Conservation (phyloP, 2,329 filamentous ascomycete species). For the Rhynchosporium secalis region DNA sequence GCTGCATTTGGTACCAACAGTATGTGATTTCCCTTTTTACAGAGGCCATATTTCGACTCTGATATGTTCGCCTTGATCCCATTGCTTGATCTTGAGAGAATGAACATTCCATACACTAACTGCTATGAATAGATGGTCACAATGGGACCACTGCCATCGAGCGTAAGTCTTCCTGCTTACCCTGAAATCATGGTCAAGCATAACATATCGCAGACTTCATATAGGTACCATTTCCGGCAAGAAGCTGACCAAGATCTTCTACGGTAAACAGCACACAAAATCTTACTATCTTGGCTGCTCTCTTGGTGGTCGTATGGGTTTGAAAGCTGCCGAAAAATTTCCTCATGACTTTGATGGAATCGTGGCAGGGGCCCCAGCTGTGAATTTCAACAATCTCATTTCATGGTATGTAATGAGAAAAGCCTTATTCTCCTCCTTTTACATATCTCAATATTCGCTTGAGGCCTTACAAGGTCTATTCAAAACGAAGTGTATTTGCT, state of each 20-base stretch:
- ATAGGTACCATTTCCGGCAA: slow-evolving; percentile 18
- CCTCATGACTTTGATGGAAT: slow-evolving; percentile 46
- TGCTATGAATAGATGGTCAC: slow-evolving; percentile 26
- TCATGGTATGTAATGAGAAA: background rate
- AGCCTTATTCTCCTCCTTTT: too few relatives aligned
- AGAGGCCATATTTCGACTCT: too few relatives aligned
- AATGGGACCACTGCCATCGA: slow-evolving; percentile 29
- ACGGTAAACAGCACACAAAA: slow-evolving; percentile 34
- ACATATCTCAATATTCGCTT: too few relatives aligned
- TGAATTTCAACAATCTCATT: slow-evolving; percentile 21
- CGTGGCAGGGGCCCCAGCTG: slow-evolving; percentile 43
- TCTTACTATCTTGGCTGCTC: slow-evolving; percentile 46
- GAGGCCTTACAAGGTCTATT: too few relatives aligned
- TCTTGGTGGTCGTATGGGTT: slow-evolving; percentile 44
- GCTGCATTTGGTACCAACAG: slow-evolving; percentile 31
- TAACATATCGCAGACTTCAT: slow-evolving; percentile 16
- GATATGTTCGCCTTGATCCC: too few relatives aligned
- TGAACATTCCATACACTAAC: background rate
- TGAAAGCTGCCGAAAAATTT: slow-evolving; percentile 43
- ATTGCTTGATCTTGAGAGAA: background rate
- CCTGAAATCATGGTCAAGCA: background rate
- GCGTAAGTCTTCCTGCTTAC: slow-evolving; percentile 15
- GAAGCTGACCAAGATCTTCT: slow-evolving; percentile 38
- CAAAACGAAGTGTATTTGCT: too few relatives aligned
- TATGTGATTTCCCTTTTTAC: background rate